Conservation (phyloP, 1,284 basidiomycete species). For the Flammula alnicola region DNA sequence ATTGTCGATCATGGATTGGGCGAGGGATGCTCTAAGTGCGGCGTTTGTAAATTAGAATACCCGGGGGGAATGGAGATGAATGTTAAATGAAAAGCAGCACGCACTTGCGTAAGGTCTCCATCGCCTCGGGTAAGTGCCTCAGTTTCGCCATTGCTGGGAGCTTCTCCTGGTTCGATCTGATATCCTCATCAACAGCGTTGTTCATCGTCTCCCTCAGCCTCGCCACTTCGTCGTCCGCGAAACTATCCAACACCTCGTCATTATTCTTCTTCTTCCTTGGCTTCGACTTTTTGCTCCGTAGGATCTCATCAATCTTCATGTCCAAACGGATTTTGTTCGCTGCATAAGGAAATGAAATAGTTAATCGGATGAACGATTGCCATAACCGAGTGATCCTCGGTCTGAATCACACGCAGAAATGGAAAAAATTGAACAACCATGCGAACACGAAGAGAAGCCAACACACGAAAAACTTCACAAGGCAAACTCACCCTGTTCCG, state of each 20-base stretch:
- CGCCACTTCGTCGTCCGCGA: slow-evolving; percentile 92
- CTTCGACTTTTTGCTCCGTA: slow-evolving; percentile 78
- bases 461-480: slow-evolving; percentile 1
- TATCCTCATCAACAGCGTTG: slow-evolving; percentile 85
- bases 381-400: not conserved
- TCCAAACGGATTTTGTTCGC: slow-evolving; percentile 68
- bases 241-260: slow-evolving; percentile 81
- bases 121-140: slow-evolving; percentile 83
- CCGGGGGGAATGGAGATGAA: slow-evolving; percentile 4
- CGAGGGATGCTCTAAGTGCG: slow-evolving; percentile 70
- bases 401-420: not conserved
- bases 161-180: slow-evolving; percentile 80
- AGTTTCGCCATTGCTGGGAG: slow-evolving; percentile 90
- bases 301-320: slow-evolving; percentile 81
- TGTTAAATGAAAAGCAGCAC: slow-evolving; percentile 38
- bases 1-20: slow-evolving; percentile 94
- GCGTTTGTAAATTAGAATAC: slow-evolving; percentile 1
- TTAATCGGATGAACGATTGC: not conserved
- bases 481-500: slow-evolving; percentile 64
- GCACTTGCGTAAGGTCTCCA: slow-evolving; percentile 94
- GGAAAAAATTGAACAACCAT: too few relatives aligned
- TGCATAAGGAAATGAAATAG: slow-evolving; percentile 28
- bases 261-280: slow-evolving; percentile 77
- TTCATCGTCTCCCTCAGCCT: slow-evolving; percentile 87
- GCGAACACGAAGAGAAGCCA: slow-evolving; percentile 6